These are phyloP conservation scores for Viridothelium virens DNA, from an alignment of 495 filamentous ascomycete genomes.

Conservation along the genomic window DNA sequence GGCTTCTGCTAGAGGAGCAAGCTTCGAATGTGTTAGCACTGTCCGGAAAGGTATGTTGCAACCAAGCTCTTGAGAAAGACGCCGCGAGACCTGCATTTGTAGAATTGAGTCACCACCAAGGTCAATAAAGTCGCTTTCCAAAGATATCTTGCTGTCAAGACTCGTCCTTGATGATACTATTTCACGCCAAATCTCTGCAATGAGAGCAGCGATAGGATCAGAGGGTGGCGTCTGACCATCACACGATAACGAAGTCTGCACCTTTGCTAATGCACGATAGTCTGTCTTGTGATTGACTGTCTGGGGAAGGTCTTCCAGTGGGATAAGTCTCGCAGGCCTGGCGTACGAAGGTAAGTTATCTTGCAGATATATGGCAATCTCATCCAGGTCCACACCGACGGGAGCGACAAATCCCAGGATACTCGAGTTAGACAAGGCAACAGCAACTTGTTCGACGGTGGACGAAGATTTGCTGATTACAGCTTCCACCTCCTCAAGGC, in stretches of 20 bases:
- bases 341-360: background rate
- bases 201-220: background rate
- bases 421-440: background rate
- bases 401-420: too few species aligned
- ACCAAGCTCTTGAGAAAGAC: slow-evolving; percentile 6
- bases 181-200: background rate
- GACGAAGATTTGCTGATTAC: background rate
- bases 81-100: slow-evolving; percentile 14
- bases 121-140: slow-evolving; percentile 14
- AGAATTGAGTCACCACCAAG: slow-evolving; percentile 16
- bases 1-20: background rate
- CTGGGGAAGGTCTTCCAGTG: slow-evolving; percentile 9
- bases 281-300: slow-evolving; percentile 19
- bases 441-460: background rate
- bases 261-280: background rate
- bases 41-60: background rate
- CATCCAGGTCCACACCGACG: too few species aligned
- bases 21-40: background rate
- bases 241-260: background rate
- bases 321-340: background rate
- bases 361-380: background rate
- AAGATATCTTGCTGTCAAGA: background rate
- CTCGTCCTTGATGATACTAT: background rate
- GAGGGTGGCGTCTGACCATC: background rate
- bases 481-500: slow-evolving; percentile 1